phyloP scores from a whole-genome alignment of 176 grass and related monocot species.

The Carex myosuroides region DNA sequence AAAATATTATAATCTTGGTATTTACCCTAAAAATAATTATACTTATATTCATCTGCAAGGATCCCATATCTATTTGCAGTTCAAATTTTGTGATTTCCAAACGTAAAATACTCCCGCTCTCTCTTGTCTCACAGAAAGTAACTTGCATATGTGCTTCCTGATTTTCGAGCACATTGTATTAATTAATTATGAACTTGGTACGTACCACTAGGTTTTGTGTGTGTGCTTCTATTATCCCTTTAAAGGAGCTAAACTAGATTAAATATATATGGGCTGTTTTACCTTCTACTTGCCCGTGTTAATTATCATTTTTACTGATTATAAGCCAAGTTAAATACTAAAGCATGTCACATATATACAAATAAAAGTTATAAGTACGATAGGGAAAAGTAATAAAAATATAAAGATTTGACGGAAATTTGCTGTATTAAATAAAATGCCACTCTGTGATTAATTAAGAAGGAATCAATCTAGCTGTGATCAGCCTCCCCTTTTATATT shows the following conservation, averaged over 20 bases:
- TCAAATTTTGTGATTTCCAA: not conserved
- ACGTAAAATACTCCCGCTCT: not conserved
- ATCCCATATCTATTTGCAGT: not conserved
- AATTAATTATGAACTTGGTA: not conserved
- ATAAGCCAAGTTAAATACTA: not conserved
- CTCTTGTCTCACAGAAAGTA: not conserved
- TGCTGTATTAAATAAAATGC: not conserved
- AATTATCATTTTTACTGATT: not conserved
- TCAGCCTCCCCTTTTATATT: not conserved
- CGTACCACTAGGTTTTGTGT: not conserved
- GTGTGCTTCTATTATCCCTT: not conserved
- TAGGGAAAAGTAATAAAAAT: not conserved
- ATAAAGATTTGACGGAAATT: not conserved
- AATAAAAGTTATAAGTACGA: not conserved
- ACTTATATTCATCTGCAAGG: not conserved
- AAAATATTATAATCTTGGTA: not conserved
- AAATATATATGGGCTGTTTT: not conserved
- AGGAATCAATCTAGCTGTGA: slow-evolving; percentile 15
- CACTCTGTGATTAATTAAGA: slow-evolving; percentile 2
- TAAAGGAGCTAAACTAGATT: not conserved
- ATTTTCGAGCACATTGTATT: not conserved
- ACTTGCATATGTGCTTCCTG: not conserved
- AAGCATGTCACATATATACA: not conserved
- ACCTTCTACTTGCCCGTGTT: not conserved
- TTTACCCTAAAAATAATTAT: not conserved